Conservation (phyloP, 176 grass and related monocot species). For the Triticum turgidum region DNA sequence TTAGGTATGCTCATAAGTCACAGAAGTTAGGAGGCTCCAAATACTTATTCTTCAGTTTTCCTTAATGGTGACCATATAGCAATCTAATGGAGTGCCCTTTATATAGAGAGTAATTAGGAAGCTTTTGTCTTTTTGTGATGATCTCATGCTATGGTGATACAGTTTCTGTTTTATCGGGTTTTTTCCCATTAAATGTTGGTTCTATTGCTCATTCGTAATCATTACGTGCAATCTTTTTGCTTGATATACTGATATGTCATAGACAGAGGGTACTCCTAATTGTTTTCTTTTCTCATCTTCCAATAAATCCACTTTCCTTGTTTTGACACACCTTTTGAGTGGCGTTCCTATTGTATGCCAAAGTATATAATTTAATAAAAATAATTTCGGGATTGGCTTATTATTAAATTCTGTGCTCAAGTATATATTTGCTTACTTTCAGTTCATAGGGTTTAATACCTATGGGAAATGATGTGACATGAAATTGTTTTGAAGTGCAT, state of each 20-base stretch:
- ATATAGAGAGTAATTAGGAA: background rate
- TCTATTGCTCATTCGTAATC: background rate
- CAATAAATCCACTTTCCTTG: background rate
- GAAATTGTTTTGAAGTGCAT: background rate
- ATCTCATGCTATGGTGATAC: background rate
- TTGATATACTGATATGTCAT: background rate
- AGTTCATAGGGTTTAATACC: background rate
- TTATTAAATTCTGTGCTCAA: background rate
- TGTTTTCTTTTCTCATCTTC: background rate
- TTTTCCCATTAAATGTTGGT: background rate
- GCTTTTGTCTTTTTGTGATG: background rate
- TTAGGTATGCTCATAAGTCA: background rate
- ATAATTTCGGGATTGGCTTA: background rate
- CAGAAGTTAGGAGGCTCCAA: conserved; percentile 8
- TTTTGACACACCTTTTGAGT: background rate
- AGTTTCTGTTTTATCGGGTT: background rate
- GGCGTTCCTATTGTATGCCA: background rate
- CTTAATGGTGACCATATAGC: background rate
- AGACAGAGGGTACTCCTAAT: background rate
- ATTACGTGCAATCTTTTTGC: background rate
- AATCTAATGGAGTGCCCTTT: background rate
- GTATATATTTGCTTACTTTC: background rate
- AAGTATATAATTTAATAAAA: background rate
- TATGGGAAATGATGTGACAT: background rate
- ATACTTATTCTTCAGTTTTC: background rate